Conservation (phyloP, 2,329 filamentous ascomycete genomes). For the Sclerotinia trifoliorum region DNA sequence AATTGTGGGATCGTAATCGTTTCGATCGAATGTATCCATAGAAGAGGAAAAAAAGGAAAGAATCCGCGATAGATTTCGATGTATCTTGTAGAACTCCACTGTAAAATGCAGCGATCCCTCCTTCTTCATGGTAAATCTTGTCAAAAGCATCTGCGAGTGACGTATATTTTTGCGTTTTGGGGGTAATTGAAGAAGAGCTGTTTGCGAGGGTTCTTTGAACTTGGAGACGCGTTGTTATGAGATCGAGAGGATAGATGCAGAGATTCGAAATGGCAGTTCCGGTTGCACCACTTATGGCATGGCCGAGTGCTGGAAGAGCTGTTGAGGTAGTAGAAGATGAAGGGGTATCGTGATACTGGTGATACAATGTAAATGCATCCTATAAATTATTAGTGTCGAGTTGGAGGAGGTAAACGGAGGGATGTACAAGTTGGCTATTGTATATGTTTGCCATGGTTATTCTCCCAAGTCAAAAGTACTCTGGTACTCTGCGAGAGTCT, state of each 20-base stretch:
- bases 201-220: constrained; percentile 63
- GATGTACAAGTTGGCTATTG: constrained; percentile 45
- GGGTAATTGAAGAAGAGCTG: constrained; percentile 37
- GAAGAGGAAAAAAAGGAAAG: constrained; percentile 82
- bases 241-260: constrained; percentile 75
- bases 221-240: constrained; percentile 79
- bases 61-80: constrained; percentile 68
- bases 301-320: constrained; percentile 70
- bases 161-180: constrained; percentile 53
- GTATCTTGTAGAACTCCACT: constrained; percentile 63
- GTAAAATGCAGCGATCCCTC: constrained; percentile 69
- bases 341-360: constrained; percentile 40
- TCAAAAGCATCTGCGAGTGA: constrained; percentile 66
- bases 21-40: constrained; percentile 57
- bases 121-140: constrained; percentile 68
- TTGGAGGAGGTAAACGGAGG: neutral
- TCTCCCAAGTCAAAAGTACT: neutral
- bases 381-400: constrained; percentile 18
- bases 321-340: constrained; percentile 39
- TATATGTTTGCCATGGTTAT: constrained; percentile 40
- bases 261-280: constrained; percentile 79
- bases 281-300: constrained; percentile 75
- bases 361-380: constrained; percentile 39
- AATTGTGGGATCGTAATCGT: constrained; percentile 43
- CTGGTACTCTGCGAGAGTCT: neutral